These are phyloP conservation scores for Eimeria praecox DNA, from an alignment of 169 alveolate genomes.

Conservation along the genomic window DNA sequence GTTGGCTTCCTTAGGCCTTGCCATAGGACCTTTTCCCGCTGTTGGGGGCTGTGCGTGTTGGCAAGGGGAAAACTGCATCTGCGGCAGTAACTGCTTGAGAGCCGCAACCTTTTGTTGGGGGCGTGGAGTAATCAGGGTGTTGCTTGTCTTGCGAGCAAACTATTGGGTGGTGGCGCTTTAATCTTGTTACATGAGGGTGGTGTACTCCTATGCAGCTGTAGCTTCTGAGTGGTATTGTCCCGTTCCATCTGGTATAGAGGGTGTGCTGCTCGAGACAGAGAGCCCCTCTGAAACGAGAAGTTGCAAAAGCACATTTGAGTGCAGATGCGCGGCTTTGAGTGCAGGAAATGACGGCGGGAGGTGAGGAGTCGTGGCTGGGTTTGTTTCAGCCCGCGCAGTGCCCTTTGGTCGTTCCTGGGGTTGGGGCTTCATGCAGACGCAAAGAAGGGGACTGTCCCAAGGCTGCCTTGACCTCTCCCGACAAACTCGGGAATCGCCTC, in stretches of 20 bases:
- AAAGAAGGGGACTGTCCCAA: conserved; percentile 25
- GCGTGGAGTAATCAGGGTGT: no score
- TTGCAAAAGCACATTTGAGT: background rate
- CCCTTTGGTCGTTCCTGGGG: conserved; percentile 48
- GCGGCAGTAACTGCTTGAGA: background rate
- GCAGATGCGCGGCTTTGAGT: background rate
- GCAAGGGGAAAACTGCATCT: background rate
- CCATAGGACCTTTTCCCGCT: background rate
- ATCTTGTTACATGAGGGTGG: background rate
- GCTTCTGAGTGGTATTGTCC: background rate
- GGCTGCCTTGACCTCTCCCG: background rate
- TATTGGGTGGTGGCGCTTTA: background rate
- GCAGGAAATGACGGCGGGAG: conserved; percentile 47
- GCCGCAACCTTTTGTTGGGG: background rate
- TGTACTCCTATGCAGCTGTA: background rate
- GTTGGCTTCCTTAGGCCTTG: background rate
- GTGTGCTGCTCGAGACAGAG: background rate
- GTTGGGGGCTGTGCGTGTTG: background rate
- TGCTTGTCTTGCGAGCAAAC: background rate
- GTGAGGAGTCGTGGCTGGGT: conserved; percentile 45
- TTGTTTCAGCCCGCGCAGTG: conserved; percentile 53
- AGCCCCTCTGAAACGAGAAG: background rate
- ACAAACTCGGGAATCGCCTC: background rate
- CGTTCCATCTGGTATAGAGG: background rate
- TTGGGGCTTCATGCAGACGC: background rate